phyloP scores from a whole-genome alignment of 805 yeast genomes.

The Nakazawaea holstii region DNA sequence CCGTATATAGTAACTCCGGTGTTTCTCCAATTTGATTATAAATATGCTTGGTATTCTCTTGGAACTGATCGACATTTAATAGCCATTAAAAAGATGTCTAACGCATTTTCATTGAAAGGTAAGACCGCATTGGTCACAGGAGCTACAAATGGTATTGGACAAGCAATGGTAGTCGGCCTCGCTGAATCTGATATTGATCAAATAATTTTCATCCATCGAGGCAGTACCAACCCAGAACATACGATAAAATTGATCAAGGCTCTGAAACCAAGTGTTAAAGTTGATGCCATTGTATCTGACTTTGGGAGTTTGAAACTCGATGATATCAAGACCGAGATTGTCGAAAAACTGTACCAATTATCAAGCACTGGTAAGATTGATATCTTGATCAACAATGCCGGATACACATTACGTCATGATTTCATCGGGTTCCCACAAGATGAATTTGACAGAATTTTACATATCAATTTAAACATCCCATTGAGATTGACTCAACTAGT shows the following conservation, averaged over 20 bases:
- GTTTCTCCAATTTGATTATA: too few relatives aligned
- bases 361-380: constrained; percentile 26
- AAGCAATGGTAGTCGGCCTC: constrained; percentile 43
- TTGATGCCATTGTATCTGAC: constrained; percentile 22
- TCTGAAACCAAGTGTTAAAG: constrained; percentile 20
- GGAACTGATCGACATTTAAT: neutral
- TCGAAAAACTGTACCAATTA: constrained; percentile 23
- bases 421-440: constrained; percentile 31
- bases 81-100: constrained; percentile 3
- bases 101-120: constrained; percentile 33
- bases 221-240: constrained; percentile 23
- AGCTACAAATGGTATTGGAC: constrained; percentile 57
- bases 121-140: constrained; percentile 46
- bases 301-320: constrained; percentile 22
- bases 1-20: too few relatives aligned
- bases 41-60: too few relatives aligned
- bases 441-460: constrained; percentile 32
- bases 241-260: constrained; percentile 23
- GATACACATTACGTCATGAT: constrained; percentile 27
- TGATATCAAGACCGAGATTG: constrained; percentile 24
- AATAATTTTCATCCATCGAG: constrained; percentile 32
- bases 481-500: constrained; percentile 29
- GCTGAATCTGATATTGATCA: constrained; percentile 44
- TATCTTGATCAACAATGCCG: constrained; percentile 29
- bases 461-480: constrained; percentile 34